Percentiles rank a stretch among this genome's conserved stretches.
Conservation (phyloP, 2,329 filamentous ascomycete genomes). For the Fusarium euwallaceae region DNA sequence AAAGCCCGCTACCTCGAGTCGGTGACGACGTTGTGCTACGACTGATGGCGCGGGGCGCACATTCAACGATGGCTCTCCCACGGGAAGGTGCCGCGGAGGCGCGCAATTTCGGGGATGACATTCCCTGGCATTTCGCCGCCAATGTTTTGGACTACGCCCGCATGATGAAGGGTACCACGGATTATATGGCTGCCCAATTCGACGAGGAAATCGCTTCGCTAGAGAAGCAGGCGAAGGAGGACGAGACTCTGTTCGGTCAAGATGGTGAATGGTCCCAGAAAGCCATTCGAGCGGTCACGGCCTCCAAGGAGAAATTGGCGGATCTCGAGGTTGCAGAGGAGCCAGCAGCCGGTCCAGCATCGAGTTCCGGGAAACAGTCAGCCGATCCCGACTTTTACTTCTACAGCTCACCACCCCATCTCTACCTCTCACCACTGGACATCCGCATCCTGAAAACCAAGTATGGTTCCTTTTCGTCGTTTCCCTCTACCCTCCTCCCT, state of each 20-base stretch:
- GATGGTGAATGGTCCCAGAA: slow-evolving; percentile 93
- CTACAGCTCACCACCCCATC: slow-evolving; percentile 87
- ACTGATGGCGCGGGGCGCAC: slow-evolving; percentile 83
- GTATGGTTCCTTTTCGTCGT: slow-evolving; percentile 84
- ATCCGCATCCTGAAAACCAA: slow-evolving; percentile 93
- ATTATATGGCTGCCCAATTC: slow-evolving; percentile 87
- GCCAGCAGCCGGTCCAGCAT: slow-evolving; percentile 29
- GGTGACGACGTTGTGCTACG: slow-evolving; percentile 92
- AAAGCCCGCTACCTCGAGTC: slow-evolving; percentile 82
- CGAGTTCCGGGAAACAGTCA: slow-evolving; percentile 38
- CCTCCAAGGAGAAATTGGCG: slow-evolving; percentile 80
- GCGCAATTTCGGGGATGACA: slow-evolving; percentile 76
- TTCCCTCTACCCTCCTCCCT: slow-evolving; percentile 88
- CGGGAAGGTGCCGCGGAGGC: slow-evolving; percentile 81
- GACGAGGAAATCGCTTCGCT: slow-evolving; percentile 83
- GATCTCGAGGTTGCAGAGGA: slow-evolving; percentile 54
- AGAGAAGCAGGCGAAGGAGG: slow-evolving; percentile 82
- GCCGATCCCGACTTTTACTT: slow-evolving; percentile 78
- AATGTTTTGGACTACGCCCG: slow-evolving; percentile 95
- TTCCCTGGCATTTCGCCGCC: slow-evolving; percentile 95
- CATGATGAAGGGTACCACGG: slow-evolving; percentile 92
- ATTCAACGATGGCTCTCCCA: slow-evolving; percentile 88
- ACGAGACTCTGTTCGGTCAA: slow-evolving; percentile 91
- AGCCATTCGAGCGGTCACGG: slow-evolving; percentile 80
- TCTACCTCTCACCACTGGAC: slow-evolving; percentile 90